Base-by-base conservation (phyloP, 2,329 filamentous ascomycete genomes). In the Fusarium domesticum region DNA sequence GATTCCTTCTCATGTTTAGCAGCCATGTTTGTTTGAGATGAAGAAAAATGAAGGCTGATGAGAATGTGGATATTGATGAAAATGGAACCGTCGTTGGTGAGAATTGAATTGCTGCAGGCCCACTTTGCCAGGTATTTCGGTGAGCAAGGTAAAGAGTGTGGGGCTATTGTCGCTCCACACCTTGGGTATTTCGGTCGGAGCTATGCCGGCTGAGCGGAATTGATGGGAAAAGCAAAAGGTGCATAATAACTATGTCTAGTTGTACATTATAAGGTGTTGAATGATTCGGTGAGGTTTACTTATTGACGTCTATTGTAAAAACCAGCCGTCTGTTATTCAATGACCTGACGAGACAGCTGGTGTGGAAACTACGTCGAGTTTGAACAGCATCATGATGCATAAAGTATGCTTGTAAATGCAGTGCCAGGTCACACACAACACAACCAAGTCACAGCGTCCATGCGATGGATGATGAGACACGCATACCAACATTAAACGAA, bases 1-100 rank as follows among this genome's bases (percentile, higher is more conserved):
- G 60, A 50, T 32, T 64, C 58, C 11, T 51, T 49, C n/a, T 56
- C 47, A n/a, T 57, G 57, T 57, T 67, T 67, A 12, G 63, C 55
- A 32, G 60, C 60, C 66, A 68, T 68, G 34, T 46, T 37, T n/a
- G 43, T 14, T 37, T 17, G 12, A 32, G 34, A 16, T 23, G 14
- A 15, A n/a, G 10, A 20, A 18, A 35, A 17, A 25, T 39, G 38
- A 25, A 30, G 35, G 30, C 16, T 25, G 15, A 23, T 39, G 37
- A 44, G 35, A 36, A 23, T 34, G 33, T 38, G 7, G 14, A 8
- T 12, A 12, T 12, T 28, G 7, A n/a, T n/a, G 23, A 28, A 28
- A 28, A 28, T 28, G 56, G 45, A 42, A 33, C 39, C 52, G 47
- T 49, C 32, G 51, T 46, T 47, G 45, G 53, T 55, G 44, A 53